These are phyloP conservation scores for Capsicum baccatum DNA, from an alignment of 257 asterid genomes.

Conservation along the genomic window DNA sequence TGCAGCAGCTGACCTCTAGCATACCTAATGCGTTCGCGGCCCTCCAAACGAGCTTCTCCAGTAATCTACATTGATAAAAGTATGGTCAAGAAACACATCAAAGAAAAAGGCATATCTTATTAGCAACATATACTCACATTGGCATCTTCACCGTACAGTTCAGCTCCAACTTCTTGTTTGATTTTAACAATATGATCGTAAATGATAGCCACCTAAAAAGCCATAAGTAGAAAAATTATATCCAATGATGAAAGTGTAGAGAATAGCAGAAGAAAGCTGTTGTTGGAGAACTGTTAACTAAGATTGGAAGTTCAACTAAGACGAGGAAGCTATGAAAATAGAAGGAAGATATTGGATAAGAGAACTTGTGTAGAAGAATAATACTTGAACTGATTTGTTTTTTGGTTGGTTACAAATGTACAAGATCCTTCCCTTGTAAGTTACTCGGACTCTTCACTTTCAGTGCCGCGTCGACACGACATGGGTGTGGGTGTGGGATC, in stretches of 20 bases:
- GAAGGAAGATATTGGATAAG: too few species aligned
- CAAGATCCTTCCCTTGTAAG: too few species aligned
- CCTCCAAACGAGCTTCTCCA: conserved; percentile 71
- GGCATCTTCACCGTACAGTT: background rate
- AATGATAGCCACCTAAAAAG: conserved; percentile 55
- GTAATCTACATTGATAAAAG: conserved; percentile 48
- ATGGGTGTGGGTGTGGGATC: too few species aligned
- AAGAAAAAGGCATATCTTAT: background rate
- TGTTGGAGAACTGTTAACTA: too few species aligned
- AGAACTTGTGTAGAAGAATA: too few species aligned
- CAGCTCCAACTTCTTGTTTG: conserved; percentile 45
- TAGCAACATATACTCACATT: conserved; percentile 39
- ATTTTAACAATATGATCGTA: conserved; percentile 65
- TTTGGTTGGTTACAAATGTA: too few species aligned
- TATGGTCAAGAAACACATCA: background rate
- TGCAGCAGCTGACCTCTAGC: conserved; percentile 71
- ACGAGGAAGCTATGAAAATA: too few species aligned
- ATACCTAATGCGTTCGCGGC: conserved; percentile 45
- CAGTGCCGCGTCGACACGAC: too few species aligned
- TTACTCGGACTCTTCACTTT: too few species aligned
- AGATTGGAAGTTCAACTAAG: too few species aligned
- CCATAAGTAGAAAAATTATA: background rate
- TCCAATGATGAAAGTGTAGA: background rate
- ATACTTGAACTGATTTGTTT: too few species aligned
- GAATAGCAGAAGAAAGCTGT: too few species aligned